phyloP scores from a whole-genome alignment of 495 filamentous ascomycete species.

The Aspergillus incahuasiensis region DNA sequence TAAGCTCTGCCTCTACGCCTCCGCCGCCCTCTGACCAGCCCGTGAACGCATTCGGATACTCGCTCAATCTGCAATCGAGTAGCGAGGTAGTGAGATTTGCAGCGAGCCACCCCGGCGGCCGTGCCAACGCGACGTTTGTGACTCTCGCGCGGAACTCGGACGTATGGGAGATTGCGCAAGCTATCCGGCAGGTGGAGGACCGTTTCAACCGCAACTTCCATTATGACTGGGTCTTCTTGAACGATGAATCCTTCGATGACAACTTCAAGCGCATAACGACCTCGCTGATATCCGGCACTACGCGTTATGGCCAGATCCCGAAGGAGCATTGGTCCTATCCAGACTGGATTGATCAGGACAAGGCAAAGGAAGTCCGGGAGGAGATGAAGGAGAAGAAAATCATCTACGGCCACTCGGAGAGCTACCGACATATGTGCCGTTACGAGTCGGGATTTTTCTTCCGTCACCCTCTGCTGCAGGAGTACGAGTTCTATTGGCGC shows the following conservation, averaged over 20 bases:
- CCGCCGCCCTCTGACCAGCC: constrained; percentile 8
- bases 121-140: constrained; percentile 95
- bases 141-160: constrained; percentile 90
- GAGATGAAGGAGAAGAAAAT: constrained; percentile 82
- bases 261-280: constrained; percentile 89
- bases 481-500: constrained; percentile 92
- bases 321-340: constrained; percentile 90
- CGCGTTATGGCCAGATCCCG: constrained; percentile 81
- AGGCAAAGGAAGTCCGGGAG: constrained; percentile 71
- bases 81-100: constrained; percentile 33
- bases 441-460: constrained; percentile 95
- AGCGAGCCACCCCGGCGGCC: constrained; percentile 53
- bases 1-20: constrained; percentile 17
- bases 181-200: constrained; percentile 93
- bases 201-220: constrained; percentile 94
- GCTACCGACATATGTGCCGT: constrained; percentile 91
- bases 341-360: constrained; percentile 79
- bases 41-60: constrained; percentile 13
- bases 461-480: constrained; percentile 71
- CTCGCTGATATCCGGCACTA: constrained; percentile 81
- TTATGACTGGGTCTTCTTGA: constrained; percentile 99
- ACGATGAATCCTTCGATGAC: constrained; percentile 88
- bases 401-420: constrained; percentile 91
- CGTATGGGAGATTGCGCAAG: constrained; percentile 92
- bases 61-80: not conserved